A percentile compares a stretch with the other conserved stretches of the same genome.
Conservation (phyloP, 225 moss, liverwort and hornwort species). For the Asterella californica region DNA sequence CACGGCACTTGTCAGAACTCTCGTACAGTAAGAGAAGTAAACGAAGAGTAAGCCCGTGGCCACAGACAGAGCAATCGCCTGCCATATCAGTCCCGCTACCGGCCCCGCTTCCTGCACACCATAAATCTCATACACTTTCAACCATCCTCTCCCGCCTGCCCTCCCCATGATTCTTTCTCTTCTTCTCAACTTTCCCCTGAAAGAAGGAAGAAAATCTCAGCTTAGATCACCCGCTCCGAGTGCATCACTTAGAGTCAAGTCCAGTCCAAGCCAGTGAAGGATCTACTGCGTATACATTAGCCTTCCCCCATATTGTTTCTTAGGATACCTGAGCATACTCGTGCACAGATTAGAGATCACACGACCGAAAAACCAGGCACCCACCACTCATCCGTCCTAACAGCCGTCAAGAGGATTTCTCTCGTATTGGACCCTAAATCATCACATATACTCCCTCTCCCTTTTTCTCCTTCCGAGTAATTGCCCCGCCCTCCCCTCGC, state of each 20-base stretch:
- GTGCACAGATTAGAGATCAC: not conserved
- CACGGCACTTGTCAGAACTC: conserved; percentile 20
- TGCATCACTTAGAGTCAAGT: not conserved
- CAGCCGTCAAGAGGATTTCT: not conserved
- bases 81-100: conserved; percentile 39
- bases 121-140: conserved; percentile 46
- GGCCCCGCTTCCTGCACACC: conserved; percentile 42
- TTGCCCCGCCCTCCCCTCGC: not conserved
- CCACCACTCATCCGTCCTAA: not conserved
- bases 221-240: not conserved
- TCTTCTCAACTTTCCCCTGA: not conserved
- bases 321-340: not conserved
- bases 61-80: conserved; percentile 26
- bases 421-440: not conserved
- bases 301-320: not conserved
- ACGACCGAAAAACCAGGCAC: not conserved
- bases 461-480: too few species aligned
- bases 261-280: not conserved
- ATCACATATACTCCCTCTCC: not conserved
- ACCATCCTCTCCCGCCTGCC: conserved; percentile 36
- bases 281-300: not conserved
- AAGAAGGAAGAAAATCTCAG: not conserved
- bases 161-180: conserved; percentile 9
- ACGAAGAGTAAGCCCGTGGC: conserved; percentile 29
- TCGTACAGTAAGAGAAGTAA: conserved; percentile 37